These are phyloP conservation scores for Dacryopinax spathularia DNA, from an alignment of 768 basidiomycete genomes.

Conservation along the genomic window DNA sequence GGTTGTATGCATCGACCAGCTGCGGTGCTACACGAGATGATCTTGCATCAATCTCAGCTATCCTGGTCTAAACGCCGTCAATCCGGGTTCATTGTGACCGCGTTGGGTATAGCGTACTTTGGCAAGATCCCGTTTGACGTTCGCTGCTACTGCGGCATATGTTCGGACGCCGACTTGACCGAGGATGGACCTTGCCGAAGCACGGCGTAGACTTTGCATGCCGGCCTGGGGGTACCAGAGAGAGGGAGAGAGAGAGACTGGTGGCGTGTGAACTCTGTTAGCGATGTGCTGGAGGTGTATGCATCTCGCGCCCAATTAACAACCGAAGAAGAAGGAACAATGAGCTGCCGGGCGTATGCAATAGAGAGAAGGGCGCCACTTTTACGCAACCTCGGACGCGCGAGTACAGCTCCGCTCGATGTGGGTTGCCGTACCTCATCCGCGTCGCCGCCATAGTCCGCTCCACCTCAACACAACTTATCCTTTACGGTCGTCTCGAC, in stretches of 20 bases:
- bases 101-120: too few species aligned
- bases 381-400: neutral
- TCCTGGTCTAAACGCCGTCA: neutral
- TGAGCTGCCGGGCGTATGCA: neutral
- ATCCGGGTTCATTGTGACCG: too few species aligned
- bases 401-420: neutral
- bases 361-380: neutral
- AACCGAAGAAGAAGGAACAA: neutral
- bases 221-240: neutral
- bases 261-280: neutral
- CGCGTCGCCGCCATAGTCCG: neutral
- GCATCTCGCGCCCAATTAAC: neutral
- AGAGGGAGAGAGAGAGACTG: neutral
- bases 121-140: neutral
- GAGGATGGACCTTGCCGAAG: neutral
- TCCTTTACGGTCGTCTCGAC: neutral
- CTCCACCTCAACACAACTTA: neutral
- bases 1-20: slow-evolving; percentile 50
- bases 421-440: neutral
- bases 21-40: neutral
- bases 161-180: neutral
- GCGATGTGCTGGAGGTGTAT: neutral
- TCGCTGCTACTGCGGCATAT: neutral
- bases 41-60: neutral
- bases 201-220: neutral